Percentiles rank a stretch among this genome's conserved stretches.
These are phyloP conservation scores for Dysphania ambrosioides DNA, from an alignment of 148 eudicot species.

Conservation along the genomic window DNA sequence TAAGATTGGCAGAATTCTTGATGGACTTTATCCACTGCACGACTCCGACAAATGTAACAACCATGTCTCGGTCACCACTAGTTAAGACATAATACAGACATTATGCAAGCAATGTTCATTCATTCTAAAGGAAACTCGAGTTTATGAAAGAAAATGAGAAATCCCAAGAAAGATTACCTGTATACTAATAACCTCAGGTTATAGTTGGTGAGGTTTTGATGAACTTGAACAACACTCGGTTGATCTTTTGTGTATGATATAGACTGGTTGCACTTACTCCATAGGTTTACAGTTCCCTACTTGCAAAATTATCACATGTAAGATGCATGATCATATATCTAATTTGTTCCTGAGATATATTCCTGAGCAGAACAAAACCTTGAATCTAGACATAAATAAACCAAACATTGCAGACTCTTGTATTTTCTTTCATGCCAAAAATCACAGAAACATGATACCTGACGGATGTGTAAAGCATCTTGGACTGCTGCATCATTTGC, in stretches of 20 bases:
- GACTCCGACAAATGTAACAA: slow-evolving; percentile 36
- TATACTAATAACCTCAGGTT: slow-evolving; percentile 34
- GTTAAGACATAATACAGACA: not conserved
- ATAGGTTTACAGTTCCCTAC: slow-evolving; percentile 29
- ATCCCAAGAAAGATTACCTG: slow-evolving; percentile 23
- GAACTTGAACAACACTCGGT: slow-evolving; percentile 39
- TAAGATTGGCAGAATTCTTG: slow-evolving; percentile 33
- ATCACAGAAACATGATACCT: slow-evolving; percentile 23
- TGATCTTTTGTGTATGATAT: slow-evolving; percentile 34
- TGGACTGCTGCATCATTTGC: slow-evolving; percentile 36
- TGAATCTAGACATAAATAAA: no score
- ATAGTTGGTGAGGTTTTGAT: slow-evolving; percentile 28
- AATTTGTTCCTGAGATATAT: no score
- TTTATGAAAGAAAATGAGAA: not conserved
- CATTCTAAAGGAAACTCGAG: not conserved
- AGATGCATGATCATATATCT: no score
- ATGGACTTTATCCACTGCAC: slow-evolving; percentile 42
- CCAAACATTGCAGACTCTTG: no score
- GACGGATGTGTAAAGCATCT: slow-evolving; percentile 36
- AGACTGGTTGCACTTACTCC: slow-evolving; percentile 43
- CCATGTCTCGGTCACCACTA: slow-evolving; percentile 54
- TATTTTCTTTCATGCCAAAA: not conserved
- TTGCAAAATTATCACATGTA: no score
- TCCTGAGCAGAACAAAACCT: no score
- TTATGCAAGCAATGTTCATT: not conserved